Evolutionary conservation across 352 stramenopile species (phyloP).

Genomic region (Peronospora belbahrii): DNA sequence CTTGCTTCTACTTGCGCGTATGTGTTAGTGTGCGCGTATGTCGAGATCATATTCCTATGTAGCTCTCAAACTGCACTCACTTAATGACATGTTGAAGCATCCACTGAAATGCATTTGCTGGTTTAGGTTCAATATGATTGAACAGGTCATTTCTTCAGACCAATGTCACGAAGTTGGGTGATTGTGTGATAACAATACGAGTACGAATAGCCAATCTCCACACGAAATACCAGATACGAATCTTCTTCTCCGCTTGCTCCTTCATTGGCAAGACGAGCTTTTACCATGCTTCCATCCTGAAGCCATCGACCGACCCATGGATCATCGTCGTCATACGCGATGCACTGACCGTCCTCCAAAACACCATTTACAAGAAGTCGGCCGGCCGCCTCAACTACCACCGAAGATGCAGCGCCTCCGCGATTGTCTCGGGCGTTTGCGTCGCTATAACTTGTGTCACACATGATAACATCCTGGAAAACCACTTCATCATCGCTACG

Average conservation of each 20-base stretch:
- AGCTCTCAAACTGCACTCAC: too few relatives aligned
- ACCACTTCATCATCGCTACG: slow-evolving; percentile 5
- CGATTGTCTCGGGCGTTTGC: slow-evolving; percentile 61
- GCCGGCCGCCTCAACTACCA: slow-evolving; percentile 59
- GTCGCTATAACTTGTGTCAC: slow-evolving; percentile 91
- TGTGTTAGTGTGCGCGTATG: too few relatives aligned
- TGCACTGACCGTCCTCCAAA: slow-evolving; percentile 37
- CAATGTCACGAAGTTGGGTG: slow-evolving; percentile 25
- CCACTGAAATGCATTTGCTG: slow-evolving; percentile 2
- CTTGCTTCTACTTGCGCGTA: too few relatives aligned
- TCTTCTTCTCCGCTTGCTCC: slow-evolving; percentile 10
- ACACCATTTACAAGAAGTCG: slow-evolving; percentile 45
- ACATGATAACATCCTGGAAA: slow-evolving; percentile 85
- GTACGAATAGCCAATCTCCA: slow-evolving; percentile 57
- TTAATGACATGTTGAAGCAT: slow-evolving; percentile 13
- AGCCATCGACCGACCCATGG: slow-evolving; percentile 41
- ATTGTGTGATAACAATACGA: slow-evolving; percentile 40
- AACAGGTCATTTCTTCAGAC: slow-evolving; percentile 13
- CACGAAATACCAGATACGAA: slow-evolving; percentile 53
- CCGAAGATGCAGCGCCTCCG: slow-evolving; percentile 60
- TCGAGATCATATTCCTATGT: too few relatives aligned
- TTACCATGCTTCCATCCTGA: slow-evolving; percentile 51
- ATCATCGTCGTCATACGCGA: slow-evolving; percentile 38
- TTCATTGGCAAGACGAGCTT: slow-evolving; percentile 37
- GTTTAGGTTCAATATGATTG: background rate